Percentiles rank a stretch among this genome's conserved stretches.
phyloP scores from a whole-genome alignment of 2,329 filamentous ascomycete species.

The Penicillium oxalicum region DNA sequence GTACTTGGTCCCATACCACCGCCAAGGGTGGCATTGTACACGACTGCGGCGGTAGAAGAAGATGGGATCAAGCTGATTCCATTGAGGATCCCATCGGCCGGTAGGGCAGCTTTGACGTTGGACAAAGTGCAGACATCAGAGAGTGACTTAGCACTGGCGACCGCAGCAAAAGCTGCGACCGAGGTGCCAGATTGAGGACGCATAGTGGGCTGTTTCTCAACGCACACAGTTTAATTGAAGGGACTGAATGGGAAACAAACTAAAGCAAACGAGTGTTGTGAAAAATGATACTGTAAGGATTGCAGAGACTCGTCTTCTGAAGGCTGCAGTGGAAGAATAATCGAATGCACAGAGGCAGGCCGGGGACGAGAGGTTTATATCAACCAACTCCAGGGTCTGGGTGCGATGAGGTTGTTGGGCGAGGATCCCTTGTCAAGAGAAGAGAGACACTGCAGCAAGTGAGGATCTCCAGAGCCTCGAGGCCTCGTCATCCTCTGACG shows the following conservation, averaged over 20 bases:
- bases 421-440: no score
- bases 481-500: slow-evolving; percentile 9
- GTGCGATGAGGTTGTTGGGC: no score
- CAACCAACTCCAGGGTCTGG: no score
- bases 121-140: slow-evolving; percentile 40
- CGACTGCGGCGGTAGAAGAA: slow-evolving; percentile 35
- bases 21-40: slow-evolving; percentile 33
- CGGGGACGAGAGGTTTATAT: no score
- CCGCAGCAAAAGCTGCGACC: slow-evolving; percentile 21
- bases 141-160: slow-evolving; percentile 32
- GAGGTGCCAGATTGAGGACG: slow-evolving; percentile 12
- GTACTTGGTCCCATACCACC: slow-evolving; percentile 9
- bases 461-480: neutral
- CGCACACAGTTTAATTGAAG: no score
- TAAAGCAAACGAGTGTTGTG: no score
- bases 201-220: slow-evolving; percentile 16
- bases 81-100: slow-evolving; percentile 38
- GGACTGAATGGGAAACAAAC: no score
- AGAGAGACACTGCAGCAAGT: neutral
- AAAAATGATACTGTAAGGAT: no score
- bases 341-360: no score
- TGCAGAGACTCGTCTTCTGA: no score
- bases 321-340: no score
- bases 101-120: slow-evolving; percentile 40
- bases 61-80: slow-evolving; percentile 41